Base-by-base conservation (phyloP, 2,329 filamentous ascomycete genomes). In the Xylaria arbuscula region DNA sequence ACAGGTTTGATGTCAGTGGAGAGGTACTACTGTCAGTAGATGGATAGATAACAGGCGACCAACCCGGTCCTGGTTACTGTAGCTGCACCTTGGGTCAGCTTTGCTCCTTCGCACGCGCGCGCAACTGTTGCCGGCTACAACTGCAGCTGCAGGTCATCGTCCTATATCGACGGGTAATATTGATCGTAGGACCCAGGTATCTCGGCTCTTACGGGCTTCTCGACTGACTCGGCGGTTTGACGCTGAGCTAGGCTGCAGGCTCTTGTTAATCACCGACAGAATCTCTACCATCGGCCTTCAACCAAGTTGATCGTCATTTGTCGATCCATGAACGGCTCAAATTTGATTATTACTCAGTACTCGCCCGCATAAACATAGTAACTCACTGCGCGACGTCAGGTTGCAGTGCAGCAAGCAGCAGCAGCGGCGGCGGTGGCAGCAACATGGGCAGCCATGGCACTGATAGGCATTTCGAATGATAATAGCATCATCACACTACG, bases 351-450 rank as follows among this genome's bases (percentile, higher is more conserved):
- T 28, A 28, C 28, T 28, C 28, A 28, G 28, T 28, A 64, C 64
- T 53, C 59, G 60, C 64, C 64, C 68, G 68, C 68, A 70, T 68
- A 56, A 19, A 40, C n/a, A n/a, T n/a, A n/a, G n/a, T n/a, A n/a
- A 57, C 40, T 57, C 59, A 53, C 68, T 64, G 66, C 66, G 62
- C 62, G 62, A 59, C 68, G 54, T 66, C 28, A 63, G 66, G 68
- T 70, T 66, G 66, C 68, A 69, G 59, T 62, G 67, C 67, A 66
- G 66, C 34, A 40, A 56, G 38, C 10, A 66, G 42, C 40, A 22
- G 55, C 47, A 54, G 54, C 50, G 19, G 28, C 7, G 54, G 54
- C 50, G n/a, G 28, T 2, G 50, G 38, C 10, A 68, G 36, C 40
- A 38, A 48, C 47, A 58, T 47, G 28, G 19, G 28, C 1, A 32